A percentile compares a stretch with the other conserved stretches of the same genome.
These are phyloP conservation scores for Sporobolomyces phaffii DNA, from an alignment of 768 basidiomycete genomes.

Conservation along the genomic window DNA sequence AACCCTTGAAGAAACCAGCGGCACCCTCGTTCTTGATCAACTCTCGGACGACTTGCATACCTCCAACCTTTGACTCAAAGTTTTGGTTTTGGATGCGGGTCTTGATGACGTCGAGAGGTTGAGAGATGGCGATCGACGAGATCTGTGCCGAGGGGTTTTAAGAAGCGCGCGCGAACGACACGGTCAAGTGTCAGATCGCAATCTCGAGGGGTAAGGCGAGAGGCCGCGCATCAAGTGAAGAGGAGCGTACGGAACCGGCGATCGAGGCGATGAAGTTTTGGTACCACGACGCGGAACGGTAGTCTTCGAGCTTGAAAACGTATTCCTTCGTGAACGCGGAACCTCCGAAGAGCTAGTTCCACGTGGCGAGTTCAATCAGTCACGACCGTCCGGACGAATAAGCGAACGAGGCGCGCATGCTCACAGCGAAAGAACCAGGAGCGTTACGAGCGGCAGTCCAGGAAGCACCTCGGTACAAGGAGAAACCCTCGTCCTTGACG, in stretches of 20 bases:
- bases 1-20: conserved; percentile 83
- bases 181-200: neutral
- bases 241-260: conserved; percentile 66
- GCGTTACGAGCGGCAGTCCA: conserved; percentile 95
- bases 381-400: too few relatives aligned
- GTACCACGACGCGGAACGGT: conserved; percentile 87
- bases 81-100: conserved; percentile 96
- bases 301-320: conserved; percentile 78
- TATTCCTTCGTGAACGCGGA: conserved; percentile 94
- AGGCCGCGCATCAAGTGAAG: too few relatives aligned
- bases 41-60: conserved; percentile 73
- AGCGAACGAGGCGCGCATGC: conserved; percentile 43
- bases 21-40: conserved; percentile 79
- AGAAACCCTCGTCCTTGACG: conserved; percentile 81
- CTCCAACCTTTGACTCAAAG: conserved; percentile 56
- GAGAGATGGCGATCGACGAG: conserved; percentile 89
- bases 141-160: too few relatives aligned
- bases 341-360: conserved; percentile 89
- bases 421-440: conserved; percentile 85
- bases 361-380: too few relatives aligned
- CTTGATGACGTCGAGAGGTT: conserved; percentile 91
- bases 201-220: too few relatives aligned
- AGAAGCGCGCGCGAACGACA: too few relatives aligned
- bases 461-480: conserved; percentile 94
- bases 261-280: conserved; percentile 97